A percentile compares a stretch with the other conserved stretches of the same genome.
phyloP scores from a whole-genome alignment of 2,329 filamentous ascomycete species.

The Calonectria henricotiae region DNA sequence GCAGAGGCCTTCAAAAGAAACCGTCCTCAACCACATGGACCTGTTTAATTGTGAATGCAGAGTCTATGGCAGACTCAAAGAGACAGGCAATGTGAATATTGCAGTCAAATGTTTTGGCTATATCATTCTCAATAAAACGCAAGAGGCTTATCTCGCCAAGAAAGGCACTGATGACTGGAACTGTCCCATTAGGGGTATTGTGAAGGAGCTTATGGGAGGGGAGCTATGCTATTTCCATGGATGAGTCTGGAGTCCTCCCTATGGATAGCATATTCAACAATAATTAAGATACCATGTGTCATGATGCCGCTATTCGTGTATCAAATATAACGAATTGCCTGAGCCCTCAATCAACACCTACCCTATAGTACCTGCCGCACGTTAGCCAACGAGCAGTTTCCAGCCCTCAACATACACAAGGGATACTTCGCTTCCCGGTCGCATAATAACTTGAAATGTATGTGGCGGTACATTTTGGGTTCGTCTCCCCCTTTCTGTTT shows the following conservation, averaged over 20 bases:
- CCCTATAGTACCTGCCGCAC: neutral
- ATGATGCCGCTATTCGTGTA: no score
- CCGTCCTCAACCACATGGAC: neutral
- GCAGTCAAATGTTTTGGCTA: neutral
- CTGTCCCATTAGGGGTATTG: neutral
- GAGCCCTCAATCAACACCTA: neutral
- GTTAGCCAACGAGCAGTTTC: neutral
- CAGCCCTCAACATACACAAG: neutral
- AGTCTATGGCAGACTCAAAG: neutral
- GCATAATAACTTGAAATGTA: neutral
- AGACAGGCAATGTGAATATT: neutral
- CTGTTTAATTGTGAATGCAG: constrained; percentile 4
- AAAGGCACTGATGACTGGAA: no score
- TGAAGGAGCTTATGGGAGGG: neutral
- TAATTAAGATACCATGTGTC: no score
- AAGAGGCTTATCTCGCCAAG: neutral
- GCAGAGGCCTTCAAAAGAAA: neutral
- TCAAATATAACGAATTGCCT: no score
- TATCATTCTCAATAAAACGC: neutral
- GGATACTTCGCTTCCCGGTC: neutral
- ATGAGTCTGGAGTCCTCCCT: no score
- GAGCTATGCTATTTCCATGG: no score
- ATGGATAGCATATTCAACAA: no score
- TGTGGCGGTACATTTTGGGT: neutral
- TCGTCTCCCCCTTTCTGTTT: neutral